A percentile compares a stretch with the other conserved stretches of the same genome.
Conservation (phyloP, 106 monocot genomes). For the Xerophyta viscosa region DNA sequence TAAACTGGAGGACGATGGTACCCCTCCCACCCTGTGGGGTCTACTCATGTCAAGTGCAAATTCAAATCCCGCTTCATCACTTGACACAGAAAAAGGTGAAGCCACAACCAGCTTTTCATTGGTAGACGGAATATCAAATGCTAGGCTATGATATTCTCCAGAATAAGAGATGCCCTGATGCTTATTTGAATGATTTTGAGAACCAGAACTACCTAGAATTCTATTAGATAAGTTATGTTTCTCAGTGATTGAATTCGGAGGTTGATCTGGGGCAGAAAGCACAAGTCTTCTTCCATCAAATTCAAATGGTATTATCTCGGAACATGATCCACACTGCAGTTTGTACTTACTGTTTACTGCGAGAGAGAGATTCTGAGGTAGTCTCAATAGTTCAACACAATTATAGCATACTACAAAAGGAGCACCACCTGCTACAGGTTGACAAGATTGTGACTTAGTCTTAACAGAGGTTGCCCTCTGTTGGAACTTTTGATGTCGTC, state of each 20-base stretch:
- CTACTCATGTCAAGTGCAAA: conserved; percentile 32
- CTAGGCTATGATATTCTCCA: conserved; percentile 21
- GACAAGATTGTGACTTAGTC: conserved; percentile 35
- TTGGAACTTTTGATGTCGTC: conserved; percentile 10
- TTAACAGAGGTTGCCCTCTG: conserved; percentile 24
- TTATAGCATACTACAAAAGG: conserved; percentile 77
- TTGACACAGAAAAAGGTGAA: conserved; percentile 29
- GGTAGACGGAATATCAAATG: conserved; percentile 13
- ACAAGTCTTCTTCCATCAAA: conserved; percentile 47
- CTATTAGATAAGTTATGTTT: conserved; percentile 7
- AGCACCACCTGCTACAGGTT: conserved; percentile 61
- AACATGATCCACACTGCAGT: conserved; percentile 76
- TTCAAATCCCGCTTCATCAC: conserved; percentile 35
- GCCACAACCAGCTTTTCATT: conserved; percentile 58
- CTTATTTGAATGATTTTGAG: conserved; percentile 10
- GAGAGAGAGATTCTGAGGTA: conserved; percentile 35
- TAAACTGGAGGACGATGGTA: conserved; percentile 32
- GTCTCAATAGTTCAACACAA: conserved; percentile 68
- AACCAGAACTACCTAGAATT: conserved; percentile 4
- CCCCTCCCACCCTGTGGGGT: conserved; percentile 42
- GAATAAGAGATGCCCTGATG: conserved; percentile 16
- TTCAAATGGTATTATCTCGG: conserved; percentile 43
- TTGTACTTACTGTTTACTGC: conserved; percentile 32
- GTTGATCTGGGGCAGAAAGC: conserved; percentile 13
- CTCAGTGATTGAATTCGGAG: conserved; percentile 9